Percentiles rank a stretch among this genome's conserved stretches.
These are phyloP conservation scores for Dictyophora rubrovolvata DNA, from an alignment of 768 basidiomycete species.

Conservation along the genomic window DNA sequence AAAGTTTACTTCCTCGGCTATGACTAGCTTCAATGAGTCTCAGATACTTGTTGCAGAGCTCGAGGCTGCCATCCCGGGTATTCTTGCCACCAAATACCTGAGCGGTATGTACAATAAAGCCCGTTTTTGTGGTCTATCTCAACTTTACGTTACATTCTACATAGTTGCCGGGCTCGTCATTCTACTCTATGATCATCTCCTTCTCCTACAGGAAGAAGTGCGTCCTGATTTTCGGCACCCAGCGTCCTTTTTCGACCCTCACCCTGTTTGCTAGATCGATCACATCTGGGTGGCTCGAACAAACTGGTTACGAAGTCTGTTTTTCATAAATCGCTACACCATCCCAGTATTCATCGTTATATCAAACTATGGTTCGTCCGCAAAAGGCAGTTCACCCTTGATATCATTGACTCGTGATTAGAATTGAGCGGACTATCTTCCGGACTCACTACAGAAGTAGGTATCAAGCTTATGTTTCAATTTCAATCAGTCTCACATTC, in stretches of 20 bases:
- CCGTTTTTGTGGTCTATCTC: not conserved
- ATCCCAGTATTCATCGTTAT: conserved; percentile 20
- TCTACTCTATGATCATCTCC: conserved; percentile 32
- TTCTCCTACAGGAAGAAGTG: conserved; percentile 32
- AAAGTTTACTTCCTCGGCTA: too few relatives aligned
- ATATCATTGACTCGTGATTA: not conserved
- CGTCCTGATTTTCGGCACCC: not conserved
- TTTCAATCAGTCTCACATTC: too few relatives aligned
- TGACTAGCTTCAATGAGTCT: too few relatives aligned
- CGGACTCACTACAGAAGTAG: not conserved
- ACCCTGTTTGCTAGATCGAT: not conserved
- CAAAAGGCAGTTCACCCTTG: not conserved
- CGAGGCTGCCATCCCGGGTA: not conserved
- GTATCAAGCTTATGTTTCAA: not conserved
- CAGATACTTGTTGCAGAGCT: not conserved
- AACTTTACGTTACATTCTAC: not conserved
- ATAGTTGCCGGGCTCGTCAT: conserved; percentile 24
- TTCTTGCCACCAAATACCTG: not conserved
- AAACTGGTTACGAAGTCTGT: conserved; percentile 28
- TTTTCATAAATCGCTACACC: conserved; percentile 31
- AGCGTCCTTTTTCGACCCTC: not conserved
- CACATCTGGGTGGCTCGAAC: conserved; percentile 29
- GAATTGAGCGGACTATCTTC: not conserved
- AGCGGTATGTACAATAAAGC: not conserved
- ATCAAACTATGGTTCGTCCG: conserved; percentile 21